Evolutionary conservation across 768 basidiomycete genomes (phyloP), one percentile per base, ranked within the genome.

Genomic region (Lenzites betulinus): DNA sequence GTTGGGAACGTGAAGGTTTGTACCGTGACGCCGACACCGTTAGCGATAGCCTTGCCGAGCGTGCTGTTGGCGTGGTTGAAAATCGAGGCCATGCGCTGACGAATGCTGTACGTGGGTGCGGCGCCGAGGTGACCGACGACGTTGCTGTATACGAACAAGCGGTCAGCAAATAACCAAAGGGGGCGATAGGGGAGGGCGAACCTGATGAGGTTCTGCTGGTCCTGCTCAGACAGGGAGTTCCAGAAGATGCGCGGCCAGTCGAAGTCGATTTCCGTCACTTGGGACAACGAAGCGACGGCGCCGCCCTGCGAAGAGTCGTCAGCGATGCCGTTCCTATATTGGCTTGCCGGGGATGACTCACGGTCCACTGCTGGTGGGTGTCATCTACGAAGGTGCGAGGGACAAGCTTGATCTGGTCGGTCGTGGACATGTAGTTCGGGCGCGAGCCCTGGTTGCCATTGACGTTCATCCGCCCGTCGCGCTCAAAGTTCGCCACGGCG

Each of bases 221-320:
- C 76, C 8, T 60, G 66, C 46, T 67, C 54, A 13, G 76, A 75
- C 33, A 78, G 71, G 51, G 67, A 53, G 41, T 65, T 67, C 77
- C 77, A 78, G 64, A 77, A 78, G 35, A 70, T 65, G 44, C 74
- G 70, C 18, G 78, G 75, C 62, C 73, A 74, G 18, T 75, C 77
- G 58, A 77, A 79, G 58, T 79, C 77, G 43, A 74, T 64, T 54
- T 78, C 76, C 8, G 64, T 74, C 30, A 75, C 72, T 13, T 67
- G 64, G 39, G 74, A 72, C 36, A 78, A 63, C 28, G 71, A 73
- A 36, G 70, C 74, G 46, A 79, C 71, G 5, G 76, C 78, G 44
- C 77, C 78, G 18, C 78, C 77, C 69, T 70, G n/a, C 23, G 11
- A 23, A 46, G 30, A 22, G n/a, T n/a, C 2, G 22, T 33, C 30